Percentiles rank a stretch among this genome's conserved stretches.
Conservation (phyloP, 495 filamentous ascomycete genomes). For the Penicillium canescens region DNA sequence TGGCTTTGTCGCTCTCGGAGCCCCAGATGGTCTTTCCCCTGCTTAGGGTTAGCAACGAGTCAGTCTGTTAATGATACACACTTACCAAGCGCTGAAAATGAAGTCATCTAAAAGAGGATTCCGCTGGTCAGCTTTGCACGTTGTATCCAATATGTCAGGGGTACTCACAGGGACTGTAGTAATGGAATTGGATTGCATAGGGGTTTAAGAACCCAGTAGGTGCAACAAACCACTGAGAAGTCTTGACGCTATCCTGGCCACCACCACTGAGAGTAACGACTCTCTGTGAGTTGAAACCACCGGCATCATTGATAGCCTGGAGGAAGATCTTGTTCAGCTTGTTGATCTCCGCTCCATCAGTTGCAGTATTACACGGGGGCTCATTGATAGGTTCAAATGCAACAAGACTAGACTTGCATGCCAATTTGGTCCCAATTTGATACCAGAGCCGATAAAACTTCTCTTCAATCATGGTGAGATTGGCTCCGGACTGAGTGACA, state of each 20-base stretch:
- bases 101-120: conserved; percentile 39
- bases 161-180: conserved; percentile 58
- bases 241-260: conserved; percentile 52
- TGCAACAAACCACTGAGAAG: conserved; percentile 52
- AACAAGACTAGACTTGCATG: conserved; percentile 54
- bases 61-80: neutral
- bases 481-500: conserved; percentile 43
- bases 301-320: conserved; percentile 52
- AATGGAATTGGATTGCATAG: conserved; percentile 64
- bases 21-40: conserved; percentile 64
- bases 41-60: neutral
- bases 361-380: conserved; percentile 49
- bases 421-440: conserved; percentile 58
- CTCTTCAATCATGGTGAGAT: conserved; percentile 55
- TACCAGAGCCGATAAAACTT: conserved; percentile 59
- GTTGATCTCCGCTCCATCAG: conserved; percentile 53
- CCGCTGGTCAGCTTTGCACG: neutral
- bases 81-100: conserved; percentile 47
- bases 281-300: conserved; percentile 55
- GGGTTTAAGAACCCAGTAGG: conserved; percentile 54
- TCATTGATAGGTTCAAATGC: conserved; percentile 65
- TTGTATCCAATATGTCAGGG: conserved; percentile 1
- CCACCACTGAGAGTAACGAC: conserved; percentile 58
- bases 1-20: conserved; percentile 51
- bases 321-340: conserved; percentile 60